Base-by-base conservation (phyloP, 2,329 filamentous ascomycete genomes). In the Oidium heveae region DNA sequence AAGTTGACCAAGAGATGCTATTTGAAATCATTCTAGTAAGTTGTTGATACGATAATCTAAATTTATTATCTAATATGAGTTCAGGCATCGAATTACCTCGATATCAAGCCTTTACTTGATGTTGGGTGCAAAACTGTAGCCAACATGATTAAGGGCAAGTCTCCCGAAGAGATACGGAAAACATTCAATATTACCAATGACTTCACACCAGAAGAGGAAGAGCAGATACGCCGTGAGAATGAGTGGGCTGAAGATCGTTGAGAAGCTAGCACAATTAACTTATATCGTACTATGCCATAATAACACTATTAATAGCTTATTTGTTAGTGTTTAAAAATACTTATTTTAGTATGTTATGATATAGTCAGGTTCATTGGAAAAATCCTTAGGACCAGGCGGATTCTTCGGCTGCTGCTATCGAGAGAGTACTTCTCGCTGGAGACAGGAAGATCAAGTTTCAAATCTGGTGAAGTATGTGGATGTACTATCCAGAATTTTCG, bases 81-180 rank as follows among this genome's bases (percentile, higher is more conserved):
- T 15, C 61, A 91, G 85, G 91, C 91, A 3, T 86, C 89, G 63
- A 98, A 98, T 75, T 98, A 96, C 69, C 82, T 98, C 57, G 91
- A 98, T 62, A 98, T 98, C 74, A 98, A 96, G 77, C 84, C 87
- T 1, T 83, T 98, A 1, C 82, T 98, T 32, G 91, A 98, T 60
- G 89, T 96, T 57, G 91, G 91, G 58, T 98, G 91, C 79, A 98
- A 98, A 79, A 98, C 91, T 0, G 91, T 98, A 16, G 91, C 91
- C 58, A 98, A 98, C 72, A 98, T 98, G 91, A 98, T 98, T 75
- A 98, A 98, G 84, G 91, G 91, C 72, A 98, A 98, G 76, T 94
- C 87, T 0, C 91, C 91, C 2, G 91, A 98, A 68, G 91, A 98
- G 73, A 98, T 98, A 64, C 85, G 91, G 53, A 98, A 96, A 76